These are phyloP conservation scores for Bidens hawaiensis DNA, from an alignment of 140 eudicot species.

Conservation along the genomic window DNA sequence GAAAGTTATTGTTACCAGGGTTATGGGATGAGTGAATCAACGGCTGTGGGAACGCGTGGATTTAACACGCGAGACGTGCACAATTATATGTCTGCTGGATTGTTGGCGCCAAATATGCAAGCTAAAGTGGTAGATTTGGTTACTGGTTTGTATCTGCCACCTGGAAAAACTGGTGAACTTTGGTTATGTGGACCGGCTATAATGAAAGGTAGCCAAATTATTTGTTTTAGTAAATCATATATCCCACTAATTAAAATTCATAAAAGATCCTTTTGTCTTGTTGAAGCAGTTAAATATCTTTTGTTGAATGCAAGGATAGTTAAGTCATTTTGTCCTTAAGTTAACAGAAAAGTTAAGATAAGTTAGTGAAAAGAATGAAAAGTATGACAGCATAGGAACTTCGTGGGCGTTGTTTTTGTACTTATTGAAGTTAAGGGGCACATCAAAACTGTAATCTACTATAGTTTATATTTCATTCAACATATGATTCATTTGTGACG, in stretches of 20 bases:
- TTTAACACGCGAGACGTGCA: constrained; percentile 39
- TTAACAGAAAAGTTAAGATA: too few relatives aligned
- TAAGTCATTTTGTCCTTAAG: too few relatives aligned
- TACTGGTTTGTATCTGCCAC: constrained; percentile 56
- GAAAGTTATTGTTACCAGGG: constrained; percentile 46
- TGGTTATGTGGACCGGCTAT: constrained; percentile 70
- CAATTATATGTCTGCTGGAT: constrained; percentile 64
- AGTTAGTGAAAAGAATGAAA: too few relatives aligned
- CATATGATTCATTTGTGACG: not conserved
- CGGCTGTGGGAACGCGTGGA: constrained; percentile 91
- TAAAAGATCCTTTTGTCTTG: not conserved
- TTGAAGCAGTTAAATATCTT: too few relatives aligned
- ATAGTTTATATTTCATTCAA: not conserved
- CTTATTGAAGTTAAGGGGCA: too few relatives aligned
- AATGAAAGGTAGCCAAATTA: constrained; percentile 66
- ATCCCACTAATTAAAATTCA: not conserved
- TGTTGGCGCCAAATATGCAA: constrained; percentile 70
- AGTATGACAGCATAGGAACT: too few relatives aligned
- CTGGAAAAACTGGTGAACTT: constrained; percentile 74
- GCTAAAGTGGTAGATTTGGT: constrained; percentile 80
- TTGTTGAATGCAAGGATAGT: too few relatives aligned
- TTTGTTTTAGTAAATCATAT: not conserved
- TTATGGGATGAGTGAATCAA: constrained; percentile 91
- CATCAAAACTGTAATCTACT: too few relatives aligned
- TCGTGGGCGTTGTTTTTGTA: too few relatives aligned